These are phyloP conservation scores for Penicillium paradoxum DNA, from an alignment of 495 filamentous ascomycete genomes.

Conservation along the genomic window DNA sequence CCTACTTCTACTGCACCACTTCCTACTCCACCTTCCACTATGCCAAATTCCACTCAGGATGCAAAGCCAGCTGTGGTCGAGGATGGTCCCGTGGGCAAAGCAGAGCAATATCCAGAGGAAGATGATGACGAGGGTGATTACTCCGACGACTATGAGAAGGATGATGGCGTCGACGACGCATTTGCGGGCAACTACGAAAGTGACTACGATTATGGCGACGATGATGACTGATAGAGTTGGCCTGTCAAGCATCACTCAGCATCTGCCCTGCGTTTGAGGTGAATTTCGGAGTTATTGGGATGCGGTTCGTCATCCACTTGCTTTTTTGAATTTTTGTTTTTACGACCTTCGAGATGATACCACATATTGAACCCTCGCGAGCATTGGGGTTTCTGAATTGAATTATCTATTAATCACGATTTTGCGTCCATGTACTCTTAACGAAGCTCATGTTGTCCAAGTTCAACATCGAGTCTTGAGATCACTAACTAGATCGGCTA, in stretches of 20 bases:
- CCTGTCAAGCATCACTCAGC: neutral
- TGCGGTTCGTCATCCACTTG: neutral
- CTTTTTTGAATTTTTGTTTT: neutral
- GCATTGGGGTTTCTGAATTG: neutral
- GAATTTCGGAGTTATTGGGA: neutral
- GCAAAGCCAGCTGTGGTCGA: neutral
- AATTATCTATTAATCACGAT: neutral
- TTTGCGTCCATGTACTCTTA: neutral
- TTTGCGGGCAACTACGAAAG: constrained; percentile 37
- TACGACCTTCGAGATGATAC: constrained; percentile 1
- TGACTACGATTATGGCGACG: constrained; percentile 25
- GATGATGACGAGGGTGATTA: constrained; percentile 35
- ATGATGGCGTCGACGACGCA: constrained; percentile 37
- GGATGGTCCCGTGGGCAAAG: neutral
- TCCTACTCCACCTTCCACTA: constrained; percentile 17
- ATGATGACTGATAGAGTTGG: neutral
- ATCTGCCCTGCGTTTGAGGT: neutral
- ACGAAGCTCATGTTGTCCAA: too few species aligned
- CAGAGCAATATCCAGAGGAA: constrained; percentile 17
- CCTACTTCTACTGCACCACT: constrained; percentile 5
- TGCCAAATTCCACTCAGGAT: constrained; percentile 6
- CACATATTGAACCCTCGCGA: neutral
- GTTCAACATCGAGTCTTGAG: too few species aligned
- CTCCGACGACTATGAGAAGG: constrained; percentile 26
- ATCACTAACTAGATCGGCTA: too few species aligned